Base-by-base conservation (phyloP, 2,329 filamentous ascomycete species). In the Xylariaceae sp. region DNA sequence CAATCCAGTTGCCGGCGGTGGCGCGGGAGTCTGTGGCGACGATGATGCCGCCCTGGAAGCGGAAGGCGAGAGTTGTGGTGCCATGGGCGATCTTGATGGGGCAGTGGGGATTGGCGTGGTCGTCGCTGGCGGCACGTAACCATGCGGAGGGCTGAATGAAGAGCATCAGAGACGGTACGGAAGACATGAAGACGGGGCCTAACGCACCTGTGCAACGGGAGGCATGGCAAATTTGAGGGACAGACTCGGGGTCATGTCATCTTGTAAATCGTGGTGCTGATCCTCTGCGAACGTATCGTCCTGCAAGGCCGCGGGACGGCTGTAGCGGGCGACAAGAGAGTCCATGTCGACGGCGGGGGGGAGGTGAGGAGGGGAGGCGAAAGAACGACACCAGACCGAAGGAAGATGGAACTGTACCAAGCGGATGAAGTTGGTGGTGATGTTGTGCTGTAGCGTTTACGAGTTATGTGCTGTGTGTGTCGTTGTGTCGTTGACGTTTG, bases 81-180 rank as follows among this genome's bases (percentile, higher is more conserved):
- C 94, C 94, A 82, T 99, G 94, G 57, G 94, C 94, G 65, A 99
- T 91, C 82, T 99, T 99, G 82, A 99, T 99, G 62, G 94, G 94
- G 74, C 91, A 96, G 74, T 88, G 84, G 52, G 94, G 90, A 78
- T 99, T 99, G 64, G 90, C 86, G 72, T 91, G 86, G 81, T 99
- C 94, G 77, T 99, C 94, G 61, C 94, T 97, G 72, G 90, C 90
- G 62, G 94, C 89, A 68, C 94, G 91, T 66, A 99, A 89, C 87
- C 94, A 99, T 65, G 90, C 84, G 58, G 90, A 88, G 61, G 90
- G 88, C 89, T 96, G 44, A 40, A 47, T 46, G 38, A 7, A 15
- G 2, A 36, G 18, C 42, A 40, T 36, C n/a, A 36, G 6, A n/a
- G 27, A 41, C 19, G 27, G 39, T 12, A 17, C 3, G 41, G 15